Base-by-base conservation (phyloP, 148 eudicot genomes). In the Pouteria glomerata region DNA sequence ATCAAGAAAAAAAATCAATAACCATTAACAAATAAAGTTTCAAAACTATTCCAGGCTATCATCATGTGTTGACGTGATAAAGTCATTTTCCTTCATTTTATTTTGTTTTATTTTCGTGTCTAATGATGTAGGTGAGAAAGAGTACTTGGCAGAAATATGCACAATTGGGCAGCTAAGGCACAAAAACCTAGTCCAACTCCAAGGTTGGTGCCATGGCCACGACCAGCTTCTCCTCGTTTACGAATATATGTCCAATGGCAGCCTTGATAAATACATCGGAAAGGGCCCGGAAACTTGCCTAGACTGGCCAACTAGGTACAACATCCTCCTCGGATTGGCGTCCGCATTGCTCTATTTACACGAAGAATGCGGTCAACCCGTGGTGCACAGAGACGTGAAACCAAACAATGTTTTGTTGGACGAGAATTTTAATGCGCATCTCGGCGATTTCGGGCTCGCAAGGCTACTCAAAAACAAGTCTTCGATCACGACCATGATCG, bases 181-280 rank as follows among this genome's bases (percentile, higher is more conserved):
- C 75, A 88, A 81, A 35, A 86, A 88, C 72, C 63, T 91, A 58
- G 74, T 91, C 29, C 85, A 85, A 63, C 86, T 91, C 24, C 86
- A 77, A 77, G 97, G 97, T 8, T 91, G 97, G 97, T 86, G 91
- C 74, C 90, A 91, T 42, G 93, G 86, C n/a, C 79, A 75, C 23
- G 85, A 81, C 34, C 77, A 81, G 47, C 85, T 90, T 31, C 87
- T 90, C 29, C 82, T 88, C 8, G 92, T 90, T 1, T 91, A 91
- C 24, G 97, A 88, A 19, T 91, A 80, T 77, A 91, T 90, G 97
- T 79, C 88, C 3, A 91, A 91, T 33, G 81, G 89, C 39, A 91
- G 97, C 79, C 90, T 91, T 11, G 90, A 91, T 34, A 77, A 76
- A 0, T 86, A 80, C 79, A 77, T 85, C 3, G 89, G 86, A 0